Evolutionary conservation across 331 rosid species (phyloP).

Genomic region (Erythrophleum ivorense): DNA sequence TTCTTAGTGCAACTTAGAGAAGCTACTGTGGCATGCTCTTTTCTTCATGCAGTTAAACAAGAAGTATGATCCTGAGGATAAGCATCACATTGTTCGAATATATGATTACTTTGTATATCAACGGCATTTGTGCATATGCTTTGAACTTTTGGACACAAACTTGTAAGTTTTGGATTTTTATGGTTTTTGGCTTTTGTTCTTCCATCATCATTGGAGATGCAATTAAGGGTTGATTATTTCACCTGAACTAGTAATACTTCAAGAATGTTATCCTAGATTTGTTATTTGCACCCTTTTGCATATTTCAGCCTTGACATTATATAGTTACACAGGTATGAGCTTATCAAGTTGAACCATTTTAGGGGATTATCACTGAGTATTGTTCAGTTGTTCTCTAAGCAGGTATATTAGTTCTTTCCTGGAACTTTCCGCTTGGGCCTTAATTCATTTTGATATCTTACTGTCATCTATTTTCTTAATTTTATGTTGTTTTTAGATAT

Average conservation of each 20-base stretch:
- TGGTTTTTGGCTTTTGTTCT: constrained; percentile 21
- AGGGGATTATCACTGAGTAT: constrained; percentile 93
- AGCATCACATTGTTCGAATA: constrained; percentile 98
- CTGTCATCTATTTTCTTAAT: constrained; percentile 38
- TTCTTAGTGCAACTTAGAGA: constrained; percentile 32
- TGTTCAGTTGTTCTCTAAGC: constrained; percentile 95
- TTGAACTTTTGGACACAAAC: constrained; percentile 94
- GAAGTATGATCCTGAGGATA: constrained; percentile 98
- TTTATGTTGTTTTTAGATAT: constrained; percentile 58
- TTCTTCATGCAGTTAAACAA: constrained; percentile 77
- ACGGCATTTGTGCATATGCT: constrained; percentile 98
- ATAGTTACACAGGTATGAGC: constrained; percentile 79
- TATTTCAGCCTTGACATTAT: constrained; percentile 46
- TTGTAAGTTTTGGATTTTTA: constrained; percentile 66
- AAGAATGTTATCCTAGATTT: constrained; percentile 33
- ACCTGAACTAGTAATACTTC: constrained; percentile 16
- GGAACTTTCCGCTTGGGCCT: constrained; percentile 35
- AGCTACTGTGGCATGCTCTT: constrained; percentile 28
- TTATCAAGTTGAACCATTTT: constrained; percentile 94
- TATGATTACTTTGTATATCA: constrained; percentile 94
- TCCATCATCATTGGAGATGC: constrained; percentile 30
- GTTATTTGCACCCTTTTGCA: constrained; percentile 32
- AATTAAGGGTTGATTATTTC: constrained; percentile 33
- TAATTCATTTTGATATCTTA: constrained; percentile 35
- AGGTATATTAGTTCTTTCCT: constrained; percentile 57